Percentiles rank a stretch among this genome's conserved stretches.
Evolutionary conservation across 1,139 yeast genomes (phyloP).

Genomic region (Kodamaea plutei): DNA sequence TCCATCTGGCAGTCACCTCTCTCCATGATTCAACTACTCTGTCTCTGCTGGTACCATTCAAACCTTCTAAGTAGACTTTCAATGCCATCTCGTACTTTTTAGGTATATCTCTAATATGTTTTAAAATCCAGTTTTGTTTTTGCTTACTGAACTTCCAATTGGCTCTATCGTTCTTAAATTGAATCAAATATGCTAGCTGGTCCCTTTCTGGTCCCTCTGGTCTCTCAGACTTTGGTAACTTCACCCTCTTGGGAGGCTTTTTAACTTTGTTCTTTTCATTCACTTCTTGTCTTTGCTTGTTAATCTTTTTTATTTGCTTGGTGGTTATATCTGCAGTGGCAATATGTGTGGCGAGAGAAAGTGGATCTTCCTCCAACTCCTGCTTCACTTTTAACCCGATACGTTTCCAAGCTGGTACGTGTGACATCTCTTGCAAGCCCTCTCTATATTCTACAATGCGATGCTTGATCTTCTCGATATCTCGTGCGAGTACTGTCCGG

Average conservation of each 20-base stretch:
- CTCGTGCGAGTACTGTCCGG: constrained; percentile 7
- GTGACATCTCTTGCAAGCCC: constrained; percentile 13
- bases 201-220: constrained; percentile 78
- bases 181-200: constrained; percentile 70
- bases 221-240: constrained; percentile 71
- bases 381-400: constrained; percentile 65
- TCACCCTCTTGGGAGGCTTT: constrained; percentile 70
- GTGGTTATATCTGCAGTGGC: constrained; percentile 46
- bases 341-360: constrained; percentile 36
- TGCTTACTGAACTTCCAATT: constrained; percentile 93
- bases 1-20: constrained; percentile 53
- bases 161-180: constrained; percentile 53
- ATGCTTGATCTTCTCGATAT: no score
- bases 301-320: constrained; percentile 45
- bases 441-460: constrained; percentile 1
- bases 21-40: constrained; percentile 54
- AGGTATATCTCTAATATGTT: constrained; percentile 58
- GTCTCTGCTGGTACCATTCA: constrained; percentile 70
- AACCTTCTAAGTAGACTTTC: constrained; percentile 54
- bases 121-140: constrained; percentile 88
- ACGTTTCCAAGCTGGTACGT: constrained; percentile 88
- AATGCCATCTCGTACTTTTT: constrained; percentile 54
- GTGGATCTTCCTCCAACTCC: constrained; percentile 36
- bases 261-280: constrained; percentile 25
- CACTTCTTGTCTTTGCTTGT: constrained; percentile 31